phyloP scores from a whole-genome alignment of 768 basidiomycete genomes.

The Leccinum variicolor region DNA sequence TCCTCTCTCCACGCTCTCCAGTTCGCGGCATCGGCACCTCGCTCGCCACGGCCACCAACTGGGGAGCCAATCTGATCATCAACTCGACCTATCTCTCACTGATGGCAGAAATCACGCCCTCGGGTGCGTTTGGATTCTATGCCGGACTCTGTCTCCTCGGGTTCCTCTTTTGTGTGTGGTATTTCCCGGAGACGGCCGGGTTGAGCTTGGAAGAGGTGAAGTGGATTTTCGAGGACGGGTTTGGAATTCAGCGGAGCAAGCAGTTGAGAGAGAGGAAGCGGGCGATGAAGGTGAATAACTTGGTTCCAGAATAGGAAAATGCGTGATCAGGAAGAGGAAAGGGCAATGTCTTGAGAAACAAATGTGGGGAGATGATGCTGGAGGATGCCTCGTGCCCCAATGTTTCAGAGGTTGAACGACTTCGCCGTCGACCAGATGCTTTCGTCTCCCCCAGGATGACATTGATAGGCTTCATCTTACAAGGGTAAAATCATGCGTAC shows the following conservation, averaged over 20 bases:
- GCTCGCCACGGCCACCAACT: constrained; percentile 73
- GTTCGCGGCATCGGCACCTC: constrained; percentile 78
- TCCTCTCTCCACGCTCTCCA: constrained; percentile 16
- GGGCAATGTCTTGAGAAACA: too few species aligned
- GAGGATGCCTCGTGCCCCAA: too few species aligned
- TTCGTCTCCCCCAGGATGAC: too few species aligned
- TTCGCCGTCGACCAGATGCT: too few species aligned
- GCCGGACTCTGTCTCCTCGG: constrained; percentile 69
- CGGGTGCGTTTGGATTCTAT: constrained; percentile 77
- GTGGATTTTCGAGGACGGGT: constrained; percentile 59
- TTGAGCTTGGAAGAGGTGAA: constrained; percentile 66
- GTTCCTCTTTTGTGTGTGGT: constrained; percentile 62
- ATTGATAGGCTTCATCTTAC: too few species aligned
- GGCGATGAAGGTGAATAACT: background rate
- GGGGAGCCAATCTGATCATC: constrained; percentile 74
- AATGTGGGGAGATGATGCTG: too few species aligned
- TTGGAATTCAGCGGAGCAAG: constrained; percentile 58
- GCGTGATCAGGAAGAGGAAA: background rate
- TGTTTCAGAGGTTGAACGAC: too few species aligned
- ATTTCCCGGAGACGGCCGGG: constrained; percentile 81
- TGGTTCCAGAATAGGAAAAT: background rate
- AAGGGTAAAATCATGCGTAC: too few species aligned
- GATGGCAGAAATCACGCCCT: constrained; percentile 68
- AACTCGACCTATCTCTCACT: constrained; percentile 78
- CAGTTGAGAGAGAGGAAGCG: constrained; percentile 35